These are phyloP conservation scores for Leonotis leonurus DNA, from an alignment of 257 asterid species.

Conservation along the genomic window DNA sequence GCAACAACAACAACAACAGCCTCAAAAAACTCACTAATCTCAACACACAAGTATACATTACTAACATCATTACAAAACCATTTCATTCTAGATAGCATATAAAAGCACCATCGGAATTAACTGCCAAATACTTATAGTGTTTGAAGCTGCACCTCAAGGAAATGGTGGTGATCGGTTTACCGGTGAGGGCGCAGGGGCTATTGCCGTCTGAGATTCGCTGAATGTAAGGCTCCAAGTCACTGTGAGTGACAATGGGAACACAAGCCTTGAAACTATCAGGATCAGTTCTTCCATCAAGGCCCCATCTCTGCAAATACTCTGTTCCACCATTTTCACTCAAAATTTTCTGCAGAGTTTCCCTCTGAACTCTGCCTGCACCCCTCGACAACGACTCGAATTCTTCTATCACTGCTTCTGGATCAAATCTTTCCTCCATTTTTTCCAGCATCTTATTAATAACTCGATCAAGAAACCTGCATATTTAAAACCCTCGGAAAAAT, in stretches of 20 bases:
- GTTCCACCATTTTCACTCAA: conserved; percentile 71
- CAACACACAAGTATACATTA: background rate
- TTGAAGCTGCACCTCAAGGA: conserved; percentile 57
- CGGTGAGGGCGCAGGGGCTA: conserved; percentile 55
- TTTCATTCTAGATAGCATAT: background rate
- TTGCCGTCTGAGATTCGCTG: conserved; percentile 70
- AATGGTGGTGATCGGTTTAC: conserved; percentile 69
- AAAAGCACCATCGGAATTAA: background rate
- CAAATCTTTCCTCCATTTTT: conserved; percentile 50
- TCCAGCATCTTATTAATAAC: conserved; percentile 45
- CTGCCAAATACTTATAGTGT: background rate
- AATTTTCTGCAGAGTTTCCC: conserved; percentile 61
- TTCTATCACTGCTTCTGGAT: conserved; percentile 53
- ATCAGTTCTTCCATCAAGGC: conserved; percentile 70
- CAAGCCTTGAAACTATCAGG: conserved; percentile 49
- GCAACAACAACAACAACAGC: conserved; percentile 32
- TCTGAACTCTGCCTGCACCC: conserved; percentile 69
- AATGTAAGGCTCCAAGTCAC: conserved; percentile 76
- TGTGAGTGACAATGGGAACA: conserved; percentile 66
- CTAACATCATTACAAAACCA: background rate
- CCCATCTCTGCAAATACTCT: conserved; percentile 68
- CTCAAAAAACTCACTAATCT: background rate
- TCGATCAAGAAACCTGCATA: conserved; percentile 15
- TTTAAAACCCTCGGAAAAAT: background rate
- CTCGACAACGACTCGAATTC: conserved; percentile 66